Base-by-base conservation (phyloP, 2,329 filamentous ascomycete species). In the Teratosphaeria pseudoeucalypti region DNA sequence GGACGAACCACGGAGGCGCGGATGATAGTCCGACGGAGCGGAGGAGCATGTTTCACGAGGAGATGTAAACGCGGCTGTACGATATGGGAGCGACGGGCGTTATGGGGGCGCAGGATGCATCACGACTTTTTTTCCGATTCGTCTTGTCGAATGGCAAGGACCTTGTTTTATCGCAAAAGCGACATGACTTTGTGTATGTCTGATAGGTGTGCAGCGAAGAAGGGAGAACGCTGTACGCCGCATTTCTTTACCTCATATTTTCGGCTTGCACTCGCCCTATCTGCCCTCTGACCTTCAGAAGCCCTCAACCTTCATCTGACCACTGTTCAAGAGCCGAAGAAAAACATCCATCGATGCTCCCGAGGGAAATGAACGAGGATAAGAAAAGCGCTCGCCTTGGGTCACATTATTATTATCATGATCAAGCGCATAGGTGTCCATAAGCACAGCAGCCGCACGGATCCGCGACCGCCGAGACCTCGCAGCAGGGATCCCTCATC, bases 1-100 rank as follows among this genome's bases (percentile, higher is more conserved):
- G 71, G 34, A 65, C 68, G 37, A 64, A 53, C 19, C 63, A 53
- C 19, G 65, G 64, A 10, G 73, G 72, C 57, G 62, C 61, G 37
- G 76, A 76, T 47, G 79, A 82, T 59, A 87, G 84, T 70, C 83
- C 84, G n/a, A 82, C 82, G 9, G 86, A 87, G 76, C 78, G 86
- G 73, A 81, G 82, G 70, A 89, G 85, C 62, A 80, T 88, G 64
- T 90, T 90, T 68, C 78, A 80, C 61, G 87, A 90, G 76, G 81
- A 87, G 63, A 81, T 90, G 70, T 88, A 66, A 23, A 70, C 19
- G 53, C 26, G 61, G 43, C 43, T 49, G 43, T 49, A 49, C 19
- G 43, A 49, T 23, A 49, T 49, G 43, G 43, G 43, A 19, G 43
- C 43, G 9, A 19, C 23, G 43, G 43, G 43, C 43, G 43, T 49